Evolutionary conservation across 495 filamentous ascomycete genomes (phyloP).

Genomic region (Chaetomium fimeti): DNA sequence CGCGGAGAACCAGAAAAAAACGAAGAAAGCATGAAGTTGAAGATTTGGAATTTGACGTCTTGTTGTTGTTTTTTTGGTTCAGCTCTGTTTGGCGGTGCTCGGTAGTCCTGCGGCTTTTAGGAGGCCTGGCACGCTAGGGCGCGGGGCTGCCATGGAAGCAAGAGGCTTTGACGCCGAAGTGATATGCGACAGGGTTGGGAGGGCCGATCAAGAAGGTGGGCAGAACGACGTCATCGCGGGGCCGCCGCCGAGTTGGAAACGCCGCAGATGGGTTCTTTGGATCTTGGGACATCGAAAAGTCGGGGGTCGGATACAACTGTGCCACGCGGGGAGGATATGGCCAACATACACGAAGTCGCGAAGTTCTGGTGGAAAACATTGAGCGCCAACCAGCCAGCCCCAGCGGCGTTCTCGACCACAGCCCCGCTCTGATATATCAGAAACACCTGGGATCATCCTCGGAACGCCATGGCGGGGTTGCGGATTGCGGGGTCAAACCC

Average conservation of each 20-base stretch:
- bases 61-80: not conserved
- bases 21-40: not conserved
- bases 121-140: too few relatives aligned
- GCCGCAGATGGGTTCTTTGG: not conserved
- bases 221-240: slow-evolving; percentile 11
- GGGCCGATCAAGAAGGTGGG: not conserved
- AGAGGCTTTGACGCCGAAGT: too few relatives aligned
- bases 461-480: slow-evolving; percentile 3
- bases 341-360: not conserved
- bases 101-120: not conserved
- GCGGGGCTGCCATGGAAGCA: too few relatives aligned
- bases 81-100: not conserved
- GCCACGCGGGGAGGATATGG: not conserved
- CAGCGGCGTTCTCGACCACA: not conserved
- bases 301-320: not conserved
- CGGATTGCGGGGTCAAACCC: not conserved
- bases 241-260: not conserved
- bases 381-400: too few relatives aligned
- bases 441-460: not conserved
- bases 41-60: slow-evolving; percentile 6
- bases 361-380: not conserved
- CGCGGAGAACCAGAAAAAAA: not conserved
- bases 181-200: too few relatives aligned
- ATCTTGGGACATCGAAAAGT: not conserved
- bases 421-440: not conserved